These are phyloP conservation scores for Nannochloropsis gaditana DNA, from an alignment of 108 stramenopile species.

Conservation along the genomic window DNA sequence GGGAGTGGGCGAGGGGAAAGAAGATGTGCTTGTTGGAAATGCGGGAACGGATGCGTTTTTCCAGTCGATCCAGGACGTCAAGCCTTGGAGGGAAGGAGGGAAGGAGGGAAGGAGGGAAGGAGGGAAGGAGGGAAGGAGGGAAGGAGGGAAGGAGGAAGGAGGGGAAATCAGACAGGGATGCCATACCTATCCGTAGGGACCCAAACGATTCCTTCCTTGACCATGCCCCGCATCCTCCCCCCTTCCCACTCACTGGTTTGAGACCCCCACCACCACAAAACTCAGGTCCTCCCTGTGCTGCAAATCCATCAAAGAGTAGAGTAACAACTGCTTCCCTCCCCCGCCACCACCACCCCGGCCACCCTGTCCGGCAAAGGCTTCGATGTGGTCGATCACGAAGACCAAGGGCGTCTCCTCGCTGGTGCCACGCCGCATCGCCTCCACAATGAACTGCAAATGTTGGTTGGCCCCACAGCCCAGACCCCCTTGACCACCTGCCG, in stretches of 20 bases:
- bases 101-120: neutral
- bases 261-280: neutral
- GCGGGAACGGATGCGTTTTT: neutral
- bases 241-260: neutral
- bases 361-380: neutral
- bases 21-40: slow-evolving; percentile 18
- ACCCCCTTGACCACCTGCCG: slow-evolving; percentile 6
- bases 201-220: neutral
- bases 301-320: neutral
- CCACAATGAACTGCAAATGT: neutral
- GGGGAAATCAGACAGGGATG: neutral
- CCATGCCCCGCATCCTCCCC: neutral
- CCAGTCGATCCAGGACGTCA: neutral
- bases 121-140: neutral
- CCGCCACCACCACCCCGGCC: neutral
- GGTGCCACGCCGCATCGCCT: neutral
- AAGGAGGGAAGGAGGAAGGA: neutral
- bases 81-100: neutral
- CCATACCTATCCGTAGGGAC: neutral
- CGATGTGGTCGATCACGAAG: neutral
- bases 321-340: neutral
- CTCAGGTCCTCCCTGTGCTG: neutral
- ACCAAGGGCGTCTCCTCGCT: neutral
- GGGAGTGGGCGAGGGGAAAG: slow-evolving; percentile 9
- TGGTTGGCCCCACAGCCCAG: neutral